Evolutionary conservation across 805 yeast species (phyloP).

Genomic region (Scheffersomyces amazonensis): DNA sequence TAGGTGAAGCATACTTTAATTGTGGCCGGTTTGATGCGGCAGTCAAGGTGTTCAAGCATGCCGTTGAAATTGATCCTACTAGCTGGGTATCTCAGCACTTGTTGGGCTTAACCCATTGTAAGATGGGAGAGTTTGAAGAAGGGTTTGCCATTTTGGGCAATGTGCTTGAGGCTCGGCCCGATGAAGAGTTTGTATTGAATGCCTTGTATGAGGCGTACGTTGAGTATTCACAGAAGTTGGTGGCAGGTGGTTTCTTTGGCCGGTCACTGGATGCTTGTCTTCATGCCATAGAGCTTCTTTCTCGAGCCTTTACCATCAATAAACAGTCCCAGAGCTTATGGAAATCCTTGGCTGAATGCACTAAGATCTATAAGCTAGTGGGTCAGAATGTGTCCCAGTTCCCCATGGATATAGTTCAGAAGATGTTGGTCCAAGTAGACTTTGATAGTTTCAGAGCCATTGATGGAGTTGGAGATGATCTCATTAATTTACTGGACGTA

Average conservation of each 20-base stretch:
- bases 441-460: conserved; percentile 21
- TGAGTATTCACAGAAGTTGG: conserved; percentile 49
- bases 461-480: neutral
- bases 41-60: conserved; percentile 71
- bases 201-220: conserved; percentile 58
- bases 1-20: conserved; percentile 92
- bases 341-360: conserved; percentile 60
- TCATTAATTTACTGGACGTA: too few relatives aligned
- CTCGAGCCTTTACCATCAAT: conserved; percentile 33
- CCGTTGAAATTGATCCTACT: conserved; percentile 43
- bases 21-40: conserved; percentile 90
- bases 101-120: conserved; percentile 62
- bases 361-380: conserved; percentile 51
- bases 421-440: conserved; percentile 14
- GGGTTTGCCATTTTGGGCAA: conserved; percentile 49
- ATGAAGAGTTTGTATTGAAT: conserved; percentile 46
- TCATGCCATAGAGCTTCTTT: conserved; percentile 44
- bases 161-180: conserved; percentile 42
- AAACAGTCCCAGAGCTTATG: conserved; percentile 53
- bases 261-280: conserved; percentile 53
- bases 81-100: conserved; percentile 66
- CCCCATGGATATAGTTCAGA: conserved; percentile 36
- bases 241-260: conserved; percentile 62
- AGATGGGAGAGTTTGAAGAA: conserved; percentile 62
- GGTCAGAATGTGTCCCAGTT: conserved; percentile 50